Evolutionary conservation across 2,329 filamentous ascomycete species (phyloP).

Genomic region (Cadophora sp.): DNA sequence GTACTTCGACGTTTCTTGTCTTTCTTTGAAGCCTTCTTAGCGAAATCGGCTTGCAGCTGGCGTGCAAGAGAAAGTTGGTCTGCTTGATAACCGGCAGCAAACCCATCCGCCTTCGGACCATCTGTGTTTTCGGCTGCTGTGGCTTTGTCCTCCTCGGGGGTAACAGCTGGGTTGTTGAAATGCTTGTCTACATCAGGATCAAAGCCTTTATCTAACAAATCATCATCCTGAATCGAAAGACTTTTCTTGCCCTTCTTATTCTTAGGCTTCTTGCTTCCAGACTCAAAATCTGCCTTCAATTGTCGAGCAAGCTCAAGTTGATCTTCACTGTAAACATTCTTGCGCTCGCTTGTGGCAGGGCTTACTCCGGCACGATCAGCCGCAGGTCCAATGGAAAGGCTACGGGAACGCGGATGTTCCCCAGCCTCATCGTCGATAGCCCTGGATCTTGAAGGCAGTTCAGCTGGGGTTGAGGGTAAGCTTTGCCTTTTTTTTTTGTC

Average conservation of each 20-base stretch:
- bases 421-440: conserved; percentile 29
- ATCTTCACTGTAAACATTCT: conserved; percentile 37
- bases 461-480: conserved; percentile 36
- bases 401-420: conserved; percentile 35
- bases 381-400: conserved; percentile 37
- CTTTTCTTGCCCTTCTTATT: conserved; percentile 42
- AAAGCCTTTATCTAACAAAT: conserved; percentile 13
- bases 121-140: conserved; percentile 15
- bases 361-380: conserved; percentile 21
- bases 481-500: conserved; percentile 44
- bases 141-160: conserved; percentile 1
- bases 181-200: not conserved
- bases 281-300: conserved; percentile 37
- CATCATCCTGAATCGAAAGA: conserved; percentile 29
- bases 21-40: conserved; percentile 46
- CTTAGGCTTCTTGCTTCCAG: conserved; percentile 38
- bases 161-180: not conserved
- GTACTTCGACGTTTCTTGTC: conserved; percentile 38
- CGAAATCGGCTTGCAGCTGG: conserved; percentile 40
- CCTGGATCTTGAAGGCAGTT: conserved; percentile 36
- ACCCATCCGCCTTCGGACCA: conserved; percentile 27
- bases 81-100: conserved; percentile 37
- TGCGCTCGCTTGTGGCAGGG: conserved; percentile 25
- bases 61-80: conserved; percentile 40
- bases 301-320: conserved; percentile 41